These are phyloP conservation scores for Tympanopsis confertula DNA, from an alignment of 2,329 filamentous ascomycete species.

Conservation along the genomic window DNA sequence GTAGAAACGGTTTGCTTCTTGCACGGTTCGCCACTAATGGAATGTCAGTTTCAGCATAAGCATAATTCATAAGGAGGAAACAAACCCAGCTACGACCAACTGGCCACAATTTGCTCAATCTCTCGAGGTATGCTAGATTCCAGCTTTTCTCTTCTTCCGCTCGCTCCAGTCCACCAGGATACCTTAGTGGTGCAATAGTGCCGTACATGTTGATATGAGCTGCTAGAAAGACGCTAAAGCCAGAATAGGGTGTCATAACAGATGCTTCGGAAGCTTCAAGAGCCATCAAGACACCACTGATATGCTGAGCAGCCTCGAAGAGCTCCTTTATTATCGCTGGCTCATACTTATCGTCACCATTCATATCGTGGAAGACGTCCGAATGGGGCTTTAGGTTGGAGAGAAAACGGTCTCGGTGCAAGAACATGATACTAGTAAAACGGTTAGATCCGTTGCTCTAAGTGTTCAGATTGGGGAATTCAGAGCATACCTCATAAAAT, in stretches of 20 bases:
- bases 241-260: slow-evolving; percentile 21
- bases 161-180: slow-evolving; percentile 16
- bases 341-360: slow-evolving; percentile 4
- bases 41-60: slow-evolving; percentile 1
- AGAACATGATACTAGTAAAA: slow-evolving; percentile 15
- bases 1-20: slow-evolving; percentile 21
- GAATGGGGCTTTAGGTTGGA: slow-evolving; percentile 14
- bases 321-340: slow-evolving; percentile 14
- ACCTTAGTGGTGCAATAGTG: slow-evolving; percentile 16
- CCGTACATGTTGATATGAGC: slow-evolving; percentile 24
- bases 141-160: slow-evolving; percentile 16
- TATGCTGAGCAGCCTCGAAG: slow-evolving; percentile 18
- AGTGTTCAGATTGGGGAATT: background rate
- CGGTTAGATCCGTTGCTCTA: background rate
- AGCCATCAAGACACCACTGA: slow-evolving; percentile 15
- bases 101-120: slow-evolving; percentile 17
- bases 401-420: slow-evolving; percentile 18
- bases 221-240: slow-evolving; percentile 21
- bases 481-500: slow-evolving; percentile 18
- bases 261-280: slow-evolving; percentile 16
- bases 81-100: slow-evolving; percentile 20
- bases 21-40: slow-evolving; percentile 19
- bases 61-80: slow-evolving; percentile 2
- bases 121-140: slow-evolving; percentile 18
- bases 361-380: slow-evolving; percentile 5